Evolutionary conservation across 2,329 filamentous ascomycete species (phyloP).

Genomic region (Cordyceps pruinosa): DNA sequence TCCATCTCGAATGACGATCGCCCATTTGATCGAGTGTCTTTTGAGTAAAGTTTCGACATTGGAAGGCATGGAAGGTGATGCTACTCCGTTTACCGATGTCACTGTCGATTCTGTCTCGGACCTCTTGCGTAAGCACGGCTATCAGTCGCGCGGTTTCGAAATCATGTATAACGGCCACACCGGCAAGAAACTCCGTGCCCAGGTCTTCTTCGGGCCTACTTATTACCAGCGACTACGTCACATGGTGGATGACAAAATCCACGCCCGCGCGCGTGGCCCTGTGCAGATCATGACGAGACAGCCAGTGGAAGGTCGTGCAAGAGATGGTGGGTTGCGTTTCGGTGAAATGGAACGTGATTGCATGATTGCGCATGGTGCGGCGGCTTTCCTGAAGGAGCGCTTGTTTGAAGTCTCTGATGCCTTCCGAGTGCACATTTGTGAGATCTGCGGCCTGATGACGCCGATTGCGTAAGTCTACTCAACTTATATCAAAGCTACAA

Average conservation of each 20-base stretch:
- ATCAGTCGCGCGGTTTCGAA: conserved; percentile 95
- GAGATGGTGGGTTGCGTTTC: conserved; percentile 97
- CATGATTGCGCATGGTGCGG: conserved; percentile 99
- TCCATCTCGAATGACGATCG: conserved; percentile 99
- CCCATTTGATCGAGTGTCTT: conserved; percentile 98
- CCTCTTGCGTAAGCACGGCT: conserved; percentile 80
- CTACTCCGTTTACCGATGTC: conserved; percentile 95
- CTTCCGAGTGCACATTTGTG: conserved; percentile 96
- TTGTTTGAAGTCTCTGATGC: conserved; percentile 96
- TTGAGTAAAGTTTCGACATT: conserved; percentile 92
- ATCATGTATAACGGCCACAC: conserved; percentile 99
- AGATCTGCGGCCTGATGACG: conserved; percentile 98
- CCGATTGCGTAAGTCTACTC: conserved; percentile 96
- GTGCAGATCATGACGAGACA: conserved; percentile 96
- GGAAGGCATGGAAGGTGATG: conserved; percentile 91
- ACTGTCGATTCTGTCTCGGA: conserved; percentile 90
- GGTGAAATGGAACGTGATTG: conserved; percentile 99
- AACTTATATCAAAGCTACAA: no score
- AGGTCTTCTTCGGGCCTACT: conserved; percentile 94
- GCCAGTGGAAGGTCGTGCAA: conserved; percentile 94
- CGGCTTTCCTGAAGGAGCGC: conserved; percentile 93
- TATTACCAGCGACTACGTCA: conserved; percentile 98
- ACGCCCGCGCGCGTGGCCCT: conserved; percentile 93
- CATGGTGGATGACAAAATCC: conserved; percentile 99
- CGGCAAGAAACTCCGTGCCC: conserved; percentile 83